Conservation (phyloP, 192 early-diverging fungal genomes). For the Funneliformis mosseae region DNA sequence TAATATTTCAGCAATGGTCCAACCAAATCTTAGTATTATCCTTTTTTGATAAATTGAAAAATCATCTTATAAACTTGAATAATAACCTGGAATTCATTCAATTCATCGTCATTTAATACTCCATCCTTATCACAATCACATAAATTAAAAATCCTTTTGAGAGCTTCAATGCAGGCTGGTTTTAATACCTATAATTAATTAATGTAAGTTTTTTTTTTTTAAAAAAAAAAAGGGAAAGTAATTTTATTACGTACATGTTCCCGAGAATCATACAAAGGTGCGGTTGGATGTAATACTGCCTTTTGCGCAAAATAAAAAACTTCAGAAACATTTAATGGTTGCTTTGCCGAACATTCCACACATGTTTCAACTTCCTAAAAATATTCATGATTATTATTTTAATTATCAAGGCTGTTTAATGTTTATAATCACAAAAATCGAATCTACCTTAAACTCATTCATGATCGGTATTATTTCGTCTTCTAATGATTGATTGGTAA, state of each 20-base stretch:
- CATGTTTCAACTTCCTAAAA: slow-evolving; percentile 96
- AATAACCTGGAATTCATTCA: slow-evolving; percentile 93
- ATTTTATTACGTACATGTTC: slow-evolving; percentile 70
- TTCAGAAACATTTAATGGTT: slow-evolving; percentile 92
- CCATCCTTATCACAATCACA: slow-evolving; percentile 96
- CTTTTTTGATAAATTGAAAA: background rate
- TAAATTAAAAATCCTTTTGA: slow-evolving; percentile 91
- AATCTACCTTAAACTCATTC: slow-evolving; percentile 93
- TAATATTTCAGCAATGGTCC: slow-evolving; percentile 36
- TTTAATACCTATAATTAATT: slow-evolving; percentile 63
- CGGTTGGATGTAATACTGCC: slow-evolving; percentile 96
- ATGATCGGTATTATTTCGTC: slow-evolving; percentile 97
- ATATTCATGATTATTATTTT: background rate
- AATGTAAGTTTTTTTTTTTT: background rate
- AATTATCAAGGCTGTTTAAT: background rate
- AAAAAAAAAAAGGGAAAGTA: background rate
- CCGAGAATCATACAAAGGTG: slow-evolving; percentile 93
- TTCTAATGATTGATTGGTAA: slow-evolving; percentile 83
- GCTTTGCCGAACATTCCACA: slow-evolving; percentile 98
- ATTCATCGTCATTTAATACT: slow-evolving; percentile 87
- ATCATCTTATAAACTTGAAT: background rate
- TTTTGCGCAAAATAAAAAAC: slow-evolving; percentile 99
- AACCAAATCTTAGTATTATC: background rate
- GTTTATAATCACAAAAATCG: background rate
- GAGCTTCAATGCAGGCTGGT: slow-evolving; percentile 86